phyloP scores from a whole-genome alignment of 768 basidiomycete species.

The Leccinum rimulosum region DNA sequence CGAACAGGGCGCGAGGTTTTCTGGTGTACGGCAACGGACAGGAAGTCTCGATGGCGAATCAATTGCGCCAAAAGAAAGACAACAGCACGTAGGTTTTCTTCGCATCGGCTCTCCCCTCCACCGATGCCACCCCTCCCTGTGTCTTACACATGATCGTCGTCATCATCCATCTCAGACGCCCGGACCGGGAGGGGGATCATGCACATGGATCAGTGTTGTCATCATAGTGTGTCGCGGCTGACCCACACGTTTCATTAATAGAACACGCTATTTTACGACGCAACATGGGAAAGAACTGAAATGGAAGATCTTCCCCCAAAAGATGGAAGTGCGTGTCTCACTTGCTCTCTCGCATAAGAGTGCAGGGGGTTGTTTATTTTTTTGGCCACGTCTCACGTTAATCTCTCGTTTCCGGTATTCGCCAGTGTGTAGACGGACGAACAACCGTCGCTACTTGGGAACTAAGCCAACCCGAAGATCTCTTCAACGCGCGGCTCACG shows the following conservation, averaged over 20 bases:
- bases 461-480: slow-evolving; percentile 51
- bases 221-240: background rate
- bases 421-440: slow-evolving; percentile 67
- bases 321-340: slow-evolving; percentile 59
- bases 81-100: slow-evolving; percentile 61
- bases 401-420: background rate
- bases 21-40: slow-evolving; percentile 67
- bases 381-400: slow-evolving; percentile 4
- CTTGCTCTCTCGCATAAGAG: background rate
- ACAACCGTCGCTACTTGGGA: slow-evolving; percentile 69
- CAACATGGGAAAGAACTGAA: slow-evolving; percentile 71
- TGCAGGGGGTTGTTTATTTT: background rate
- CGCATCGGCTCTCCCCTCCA: background rate
- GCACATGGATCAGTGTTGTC: background rate
- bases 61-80: slow-evolving; percentile 56
- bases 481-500: slow-evolving; percentile 58
- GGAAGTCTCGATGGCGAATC: slow-evolving; percentile 54
- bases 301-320: slow-evolving; percentile 62
- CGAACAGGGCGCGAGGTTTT: slow-evolving; percentile 56
- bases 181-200: background rate
- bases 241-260: slow-evolving; percentile 24
- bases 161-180: background rate
- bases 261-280: slow-evolving; percentile 73
- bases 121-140: background rate
- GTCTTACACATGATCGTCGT: background rate